Evolutionary conservation across 2,329 filamentous ascomycete genomes (phyloP).

Genomic region (Penicillium sp.): DNA sequence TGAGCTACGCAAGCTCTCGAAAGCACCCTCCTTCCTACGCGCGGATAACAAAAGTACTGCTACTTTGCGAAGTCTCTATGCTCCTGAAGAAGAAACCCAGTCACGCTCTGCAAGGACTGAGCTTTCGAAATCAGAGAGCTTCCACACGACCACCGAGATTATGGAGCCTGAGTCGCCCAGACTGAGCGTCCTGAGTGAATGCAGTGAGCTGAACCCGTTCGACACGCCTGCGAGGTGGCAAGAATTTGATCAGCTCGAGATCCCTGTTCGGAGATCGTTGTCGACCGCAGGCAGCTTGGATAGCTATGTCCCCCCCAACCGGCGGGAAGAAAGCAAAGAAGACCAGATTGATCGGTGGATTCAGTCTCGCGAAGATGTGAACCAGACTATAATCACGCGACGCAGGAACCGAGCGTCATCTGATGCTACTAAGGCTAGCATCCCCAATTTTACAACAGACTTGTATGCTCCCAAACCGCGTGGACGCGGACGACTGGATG

Average conservation of each 20-base stretch:
- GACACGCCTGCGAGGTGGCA: slow-evolving; percentile 26
- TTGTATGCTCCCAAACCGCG: slow-evolving; percentile 27
- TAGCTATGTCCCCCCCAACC: slow-evolving; percentile 15
- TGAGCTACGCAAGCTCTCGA: slow-evolving; percentile 30
- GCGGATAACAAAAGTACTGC: slow-evolving; percentile 39
- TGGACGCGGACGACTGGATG: slow-evolving; percentile 32
- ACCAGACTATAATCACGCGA: slow-evolving; percentile 20
- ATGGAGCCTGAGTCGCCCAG: slow-evolving; percentile 41
- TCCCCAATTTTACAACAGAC: slow-evolving; percentile 25
- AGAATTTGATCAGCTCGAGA: slow-evolving; percentile 30
- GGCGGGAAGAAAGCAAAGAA: slow-evolving; percentile 22
- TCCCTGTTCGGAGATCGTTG: slow-evolving; percentile 28
- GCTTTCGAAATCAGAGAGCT: slow-evolving; percentile 38
- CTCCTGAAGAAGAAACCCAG: slow-evolving; percentile 28
- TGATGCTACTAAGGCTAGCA: slow-evolving; percentile 24
- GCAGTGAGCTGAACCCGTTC: slow-evolving; percentile 42
- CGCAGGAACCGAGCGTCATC: slow-evolving; percentile 20
- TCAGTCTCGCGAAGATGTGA: slow-evolving; percentile 23
- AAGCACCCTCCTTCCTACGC: slow-evolving; percentile 43
- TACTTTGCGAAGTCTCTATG: slow-evolving; percentile 42
- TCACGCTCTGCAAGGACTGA: slow-evolving; percentile 30
- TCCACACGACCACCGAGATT: slow-evolving; percentile 37
- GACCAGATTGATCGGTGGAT: slow-evolving; percentile 38
- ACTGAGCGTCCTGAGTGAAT: slow-evolving; percentile 47
- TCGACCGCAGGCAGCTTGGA: slow-evolving; percentile 17